These are phyloP conservation scores for Magnaporthiopsis incrustans DNA, from an alignment of 2,329 filamentous ascomycete species.

Conservation along the genomic window DNA sequence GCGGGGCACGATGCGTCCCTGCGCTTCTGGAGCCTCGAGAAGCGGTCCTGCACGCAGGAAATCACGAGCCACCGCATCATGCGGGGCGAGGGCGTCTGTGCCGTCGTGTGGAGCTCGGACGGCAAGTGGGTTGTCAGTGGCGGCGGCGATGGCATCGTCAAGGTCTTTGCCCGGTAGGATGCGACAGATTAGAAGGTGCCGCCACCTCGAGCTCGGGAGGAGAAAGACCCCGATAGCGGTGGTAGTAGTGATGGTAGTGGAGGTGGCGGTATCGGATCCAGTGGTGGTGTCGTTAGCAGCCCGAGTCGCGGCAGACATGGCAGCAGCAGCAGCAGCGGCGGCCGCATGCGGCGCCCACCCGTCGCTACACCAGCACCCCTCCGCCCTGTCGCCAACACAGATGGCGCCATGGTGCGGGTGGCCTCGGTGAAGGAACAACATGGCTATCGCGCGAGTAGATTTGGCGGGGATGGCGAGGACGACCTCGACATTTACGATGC, in stretches of 20 bases:
- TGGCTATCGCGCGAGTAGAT: not conserved
- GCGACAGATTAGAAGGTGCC: not conserved
- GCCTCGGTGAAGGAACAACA: not conserved
- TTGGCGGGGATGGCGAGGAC: not conserved
- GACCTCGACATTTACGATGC: not conserved
- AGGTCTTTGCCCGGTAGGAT: conserved; percentile 64
- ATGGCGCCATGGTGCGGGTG: not conserved
- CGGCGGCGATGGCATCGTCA: conserved; percentile 91
- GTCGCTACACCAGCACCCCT: not conserved
- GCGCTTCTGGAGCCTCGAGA: conserved; percentile 95
- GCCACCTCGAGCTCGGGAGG: not conserved
- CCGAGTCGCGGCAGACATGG: not conserved
- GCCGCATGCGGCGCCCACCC: not conserved
- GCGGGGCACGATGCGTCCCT: conserved; percentile 93
- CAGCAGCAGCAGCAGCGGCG: not conserved
- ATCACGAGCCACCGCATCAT: conserved; percentile 89
- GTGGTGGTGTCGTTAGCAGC: not conserved
- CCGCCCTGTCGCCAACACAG: not conserved
- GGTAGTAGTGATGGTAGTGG: not conserved
- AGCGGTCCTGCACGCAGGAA: conserved; percentile 89
- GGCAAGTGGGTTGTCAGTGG: conserved; percentile 90
- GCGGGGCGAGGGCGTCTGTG: conserved; percentile 91
- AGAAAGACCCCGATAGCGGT: not conserved
- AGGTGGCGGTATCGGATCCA: not conserved
- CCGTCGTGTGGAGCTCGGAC: conserved; percentile 92